Evolutionary conservation across 352 stramenopile species (phyloP), one percentile per base, ranked within the genome.

Genomic region (Phytophthora litchii): DNA sequence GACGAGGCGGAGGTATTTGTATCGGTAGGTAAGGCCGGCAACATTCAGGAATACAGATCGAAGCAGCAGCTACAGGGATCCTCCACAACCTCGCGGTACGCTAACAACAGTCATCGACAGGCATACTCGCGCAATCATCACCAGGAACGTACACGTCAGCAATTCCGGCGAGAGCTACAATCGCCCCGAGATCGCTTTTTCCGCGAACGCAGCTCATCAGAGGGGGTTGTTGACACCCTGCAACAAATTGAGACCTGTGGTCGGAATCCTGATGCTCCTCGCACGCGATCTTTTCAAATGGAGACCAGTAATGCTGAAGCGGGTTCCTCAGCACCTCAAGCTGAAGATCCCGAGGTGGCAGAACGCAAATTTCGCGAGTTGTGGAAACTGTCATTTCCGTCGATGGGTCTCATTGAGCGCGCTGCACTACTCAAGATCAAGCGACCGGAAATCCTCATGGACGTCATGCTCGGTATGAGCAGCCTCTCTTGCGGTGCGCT

Each of bases 401-500:
- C 76, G 7, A 88, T 92, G 76, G 70, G 72, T 12, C 57, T 83
- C 23, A 85, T 92, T 45, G 73, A 89, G 50, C 76, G 78, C 43
- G 57, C 64, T 14, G 80, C 77, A 42, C 67, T 92, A 40, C 70
- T 90, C 21, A 78, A 81, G 52, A 87, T 90, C 32, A 54, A 78
- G 38, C 74, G 88, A 31, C 80, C 82, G 0, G 67, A 72, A 42
- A 82, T 94, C 38, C 70, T 91, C 3, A 83, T 82, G 41, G 82
- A 94, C 44, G 67, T 91, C 1, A 89, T 94, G 77, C 79, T 94
- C n/a, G 78, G 75, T 11, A 79, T 94, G 62, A 92, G 83, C 67
- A 89, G 76, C 45, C 36, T 90, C n/a, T 80, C 83, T 19, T 89
- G 75, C 21, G 80, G 80, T 12, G 72, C 79, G 1, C 53, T 89